Evolutionary conservation across 768 basidiomycete species (phyloP), one percentile per base, ranked within the genome.

Genomic region (Crepidotus variabilis): DNA sequence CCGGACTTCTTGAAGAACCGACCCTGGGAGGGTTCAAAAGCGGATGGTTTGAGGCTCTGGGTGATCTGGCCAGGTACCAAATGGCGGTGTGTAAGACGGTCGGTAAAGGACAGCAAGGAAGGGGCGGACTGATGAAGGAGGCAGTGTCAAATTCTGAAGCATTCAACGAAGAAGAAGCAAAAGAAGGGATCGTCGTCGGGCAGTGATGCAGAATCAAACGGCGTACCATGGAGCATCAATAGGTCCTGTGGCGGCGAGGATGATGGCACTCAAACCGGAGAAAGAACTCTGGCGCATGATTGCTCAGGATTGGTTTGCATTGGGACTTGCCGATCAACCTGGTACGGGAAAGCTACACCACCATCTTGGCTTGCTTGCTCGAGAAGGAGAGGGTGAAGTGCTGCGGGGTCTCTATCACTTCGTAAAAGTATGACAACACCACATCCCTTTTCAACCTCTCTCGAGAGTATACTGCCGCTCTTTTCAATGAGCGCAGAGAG

Each of bases 301-400:
- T 46, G 94, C 96, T 2, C 75, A 87, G 61, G 92, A 94, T 24
- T 99, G 97, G 97, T 99, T 96, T 69, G 87, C 83, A 16, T 78
- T 83, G 35, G 95, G 94, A 0, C 75, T 98, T 33, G 83, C 85
- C 6, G 92, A 92, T 63, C 90, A 88, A 48, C 97, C 97, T 0
- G 95, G 94, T n/a, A 86, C 87, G 4, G 97, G 97, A 2, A 87
- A 95, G 66, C 73, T 99, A 39, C 97, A 98, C 69, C 94, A 98
- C 67, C 93, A 98, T 65, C 72, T 99, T 13, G 97, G 94, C 2
- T 69, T 96, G 59, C 78, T 99, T 47, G 89, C 89, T 62, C 80
- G 91, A 22, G 94, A 96, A 67, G 84, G 83, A 20, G 87, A 89
- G 59, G 81, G 81, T 1, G 89, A 97, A 61, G 94, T 96, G 60